Evolutionary conservation across 768 basidiomycete genomes (phyloP), one percentile per base, ranked within the genome.

Genomic region (Pisolithus microcarpus): DNA sequence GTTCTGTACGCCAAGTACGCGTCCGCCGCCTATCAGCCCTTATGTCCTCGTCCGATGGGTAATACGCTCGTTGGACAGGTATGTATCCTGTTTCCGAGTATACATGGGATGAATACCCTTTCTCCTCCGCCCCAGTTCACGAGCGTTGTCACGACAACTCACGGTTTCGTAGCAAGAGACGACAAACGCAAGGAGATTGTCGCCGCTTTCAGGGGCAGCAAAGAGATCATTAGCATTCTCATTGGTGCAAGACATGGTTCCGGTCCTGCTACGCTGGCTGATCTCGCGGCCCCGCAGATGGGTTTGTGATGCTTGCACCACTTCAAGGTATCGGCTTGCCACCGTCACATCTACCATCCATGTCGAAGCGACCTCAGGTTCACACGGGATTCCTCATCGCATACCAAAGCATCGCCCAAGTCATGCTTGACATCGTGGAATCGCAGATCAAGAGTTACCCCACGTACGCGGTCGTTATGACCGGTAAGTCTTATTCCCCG

Each of bases 41-140:
- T 75, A 7, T 79, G 77, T 50, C 74, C 72, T 5, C 62, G 64
- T 9, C 79, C 79, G n/a, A 60, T 78, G 52, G 77, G 79, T 3
- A 76, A 71, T 36, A 65, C 54, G 7, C 68, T 79, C 37, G 53
- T 80, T 26, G 38, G 53, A n/a, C 56, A 67, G 60, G 78, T 77
- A 34, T 48, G 72, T 60, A 21, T 28, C 19, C 18, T 18, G 9
- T 30, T 19, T 50, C 24, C 3, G 7, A 3, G 10, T 28, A 39
- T 16, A 26, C 43, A 15, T 47, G 8, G 21, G n/a, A 26, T 39
- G 10, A 23, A 13, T 10, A n/a, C 9, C 6, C 16, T 30, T 19
- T 11, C 10, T 5, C 26, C 53, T 61, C 52, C 59, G 21, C 36
- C 49, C 15, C 50, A 75, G 75, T 70, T 76, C 50, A 63, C 52